Percentiles rank a stretch among this genome's conserved stretches.
These are phyloP conservation scores for Olyra latifolia DNA, from an alignment of 176 grass and related monocot species.

Conservation along the genomic window DNA sequence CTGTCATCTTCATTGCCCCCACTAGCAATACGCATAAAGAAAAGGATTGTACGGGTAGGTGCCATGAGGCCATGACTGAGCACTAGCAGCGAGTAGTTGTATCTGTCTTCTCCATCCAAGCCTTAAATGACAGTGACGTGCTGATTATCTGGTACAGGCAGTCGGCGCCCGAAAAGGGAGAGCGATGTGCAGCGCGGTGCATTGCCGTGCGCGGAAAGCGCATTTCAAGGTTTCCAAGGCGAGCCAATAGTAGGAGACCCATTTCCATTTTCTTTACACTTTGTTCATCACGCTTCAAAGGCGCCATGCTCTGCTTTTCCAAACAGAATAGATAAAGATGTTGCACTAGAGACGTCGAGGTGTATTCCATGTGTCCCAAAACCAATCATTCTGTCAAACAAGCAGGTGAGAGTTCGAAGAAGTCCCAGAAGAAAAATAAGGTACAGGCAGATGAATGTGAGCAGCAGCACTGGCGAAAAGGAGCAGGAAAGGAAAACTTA, in stretches of 20 bases:
- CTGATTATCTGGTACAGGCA: constrained; percentile 26
- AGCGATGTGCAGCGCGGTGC: not conserved
- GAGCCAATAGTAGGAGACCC: not conserved
- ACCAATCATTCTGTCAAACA: constrained; percentile 6
- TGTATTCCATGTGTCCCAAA: not conserved
- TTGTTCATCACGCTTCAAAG: not conserved
- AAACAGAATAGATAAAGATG: not conserved
- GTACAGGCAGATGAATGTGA: not conserved
- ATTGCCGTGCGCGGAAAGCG: constrained; percentile 31
- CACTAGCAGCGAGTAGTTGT: not conserved
- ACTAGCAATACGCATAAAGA: not conserved
- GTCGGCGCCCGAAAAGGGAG: constrained; percentile 19
- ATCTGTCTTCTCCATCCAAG: not conserved
- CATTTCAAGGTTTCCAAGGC: not conserved
- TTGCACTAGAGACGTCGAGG: not conserved
- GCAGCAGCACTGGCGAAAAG: not conserved
- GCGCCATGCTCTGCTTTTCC: not conserved
- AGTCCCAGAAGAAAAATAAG: not conserved
- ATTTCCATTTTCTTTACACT: not conserved
- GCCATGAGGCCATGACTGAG: not conserved
- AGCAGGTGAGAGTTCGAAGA: not conserved
- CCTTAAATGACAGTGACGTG: constrained; percentile 12
- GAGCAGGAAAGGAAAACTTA: not conserved
- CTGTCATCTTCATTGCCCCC: not conserved
- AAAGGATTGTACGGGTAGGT: not conserved